These are phyloP conservation scores for Phytophthora cactorum DNA, from an alignment of 352 stramenopile genomes.

Conservation along the genomic window DNA sequence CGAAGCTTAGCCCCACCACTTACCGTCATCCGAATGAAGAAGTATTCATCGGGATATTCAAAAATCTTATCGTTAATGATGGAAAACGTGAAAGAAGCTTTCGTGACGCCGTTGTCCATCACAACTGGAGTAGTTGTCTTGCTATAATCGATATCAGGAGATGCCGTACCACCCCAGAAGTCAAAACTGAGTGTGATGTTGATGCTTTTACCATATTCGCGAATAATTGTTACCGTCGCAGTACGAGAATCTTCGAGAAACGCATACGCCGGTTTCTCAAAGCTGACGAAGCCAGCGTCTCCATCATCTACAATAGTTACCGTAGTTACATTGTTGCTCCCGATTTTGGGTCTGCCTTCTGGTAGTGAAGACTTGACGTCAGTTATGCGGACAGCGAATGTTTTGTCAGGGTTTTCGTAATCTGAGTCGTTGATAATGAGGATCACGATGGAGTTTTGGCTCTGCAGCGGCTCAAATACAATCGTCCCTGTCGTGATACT, in stretches of 20 bases:
- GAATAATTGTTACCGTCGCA: slow-evolving; percentile 51
- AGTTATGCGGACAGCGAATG: slow-evolving; percentile 48
- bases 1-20: slow-evolving; percentile 35
- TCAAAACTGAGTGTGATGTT: slow-evolving; percentile 45
- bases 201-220: slow-evolving; percentile 48
- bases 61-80: slow-evolving; percentile 72
- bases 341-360: slow-evolving; percentile 37
- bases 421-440: slow-evolving; percentile 53
- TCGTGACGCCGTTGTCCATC: slow-evolving; percentile 51
- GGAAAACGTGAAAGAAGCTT: slow-evolving; percentile 40
- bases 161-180: slow-evolving; percentile 48
- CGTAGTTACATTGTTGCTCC: slow-evolving; percentile 30
- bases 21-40: slow-evolving; percentile 45
- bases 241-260: slow-evolving; percentile 44
- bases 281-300: slow-evolving; percentile 62
- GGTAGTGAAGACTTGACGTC: slow-evolving; percentile 11
- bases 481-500: slow-evolving; percentile 30
- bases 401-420: slow-evolving; percentile 47
- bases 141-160: slow-evolving; percentile 54
- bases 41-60: slow-evolving; percentile 57
- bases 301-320: slow-evolving; percentile 73
- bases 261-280: slow-evolving; percentile 34
- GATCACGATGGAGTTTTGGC: slow-evolving; percentile 34
- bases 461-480: slow-evolving; percentile 43
- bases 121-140: slow-evolving; percentile 26